Evolutionary conservation across 2,329 filamentous ascomycete genomes (phyloP), one percentile per base, ranked within the genome.

Genomic region (Incumbomyces delicatus): DNA sequence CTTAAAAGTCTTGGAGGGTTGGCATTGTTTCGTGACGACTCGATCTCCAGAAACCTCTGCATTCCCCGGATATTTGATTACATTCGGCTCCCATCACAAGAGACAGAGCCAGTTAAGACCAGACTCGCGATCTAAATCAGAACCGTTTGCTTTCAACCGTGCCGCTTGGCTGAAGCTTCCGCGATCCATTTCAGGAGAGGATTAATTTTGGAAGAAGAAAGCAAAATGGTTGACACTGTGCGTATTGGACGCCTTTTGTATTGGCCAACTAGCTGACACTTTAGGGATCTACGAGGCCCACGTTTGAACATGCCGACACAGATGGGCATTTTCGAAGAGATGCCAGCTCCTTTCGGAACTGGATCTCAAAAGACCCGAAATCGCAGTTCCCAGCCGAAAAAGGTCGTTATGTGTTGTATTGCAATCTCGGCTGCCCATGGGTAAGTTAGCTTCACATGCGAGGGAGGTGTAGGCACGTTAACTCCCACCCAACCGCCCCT

Each of bases 391-490:
- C 78, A 0, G 71, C 78, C 0, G 77, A 80, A 51, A 74, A 71
- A 48, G 73, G 71, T 41, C 74, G 80, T 14, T 83, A 83, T 63
- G 75, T 72, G 0, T 64, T 83, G 3, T 83, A 83, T 58, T 60
- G 81, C 38, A 76, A 77, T 34, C 70, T 71, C 4, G 73, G 72
- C 6, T 83, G 80, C 53, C 80, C 80, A 3, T 83, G 80, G 57
- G 80, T 55, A 51, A 17, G 53, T 33, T 7, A 5, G 3, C 40
- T 13, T 31, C 17, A 22, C 22, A 20, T 14, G 22, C 22, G 8
- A 8, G 22, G 22, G 22, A 27, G 22, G 5, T 8, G 8, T 27
- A 4, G 8, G 22, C 22, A n/a, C n/a, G n/a, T n/a, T n/a, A n/a
- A n/a, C 8, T 27, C 22, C 22, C 22, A 4, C 5, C 22, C 4